Conservation (phyloP, 345 rosid genomes). For the Euphorbia peplus region DNA sequence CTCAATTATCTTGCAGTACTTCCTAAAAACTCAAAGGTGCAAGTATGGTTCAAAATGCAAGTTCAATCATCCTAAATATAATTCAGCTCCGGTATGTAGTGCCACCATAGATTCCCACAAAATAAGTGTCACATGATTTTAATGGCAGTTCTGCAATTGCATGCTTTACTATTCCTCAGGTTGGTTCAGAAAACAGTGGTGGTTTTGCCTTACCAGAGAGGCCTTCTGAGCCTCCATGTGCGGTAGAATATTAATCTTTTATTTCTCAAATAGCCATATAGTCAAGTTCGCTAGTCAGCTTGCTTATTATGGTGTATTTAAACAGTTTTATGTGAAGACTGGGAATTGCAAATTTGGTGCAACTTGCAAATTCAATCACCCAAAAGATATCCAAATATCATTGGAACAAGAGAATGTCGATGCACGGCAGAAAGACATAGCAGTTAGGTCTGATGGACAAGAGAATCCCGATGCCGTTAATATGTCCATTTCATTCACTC, state of each 20-base stretch:
- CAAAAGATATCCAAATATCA: slow-evolving; percentile 62
- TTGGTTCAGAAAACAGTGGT: slow-evolving; percentile 40
- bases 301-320: slow-evolving; percentile 19
- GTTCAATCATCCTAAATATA: slow-evolving; percentile 87
- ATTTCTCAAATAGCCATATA: not conserved
- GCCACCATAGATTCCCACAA: not conserved
- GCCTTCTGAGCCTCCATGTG: slow-evolving; percentile 74
- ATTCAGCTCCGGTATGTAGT: slow-evolving; percentile 44
- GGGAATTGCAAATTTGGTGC: slow-evolving; percentile 89
- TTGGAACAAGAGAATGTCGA: slow-evolving; percentile 44
- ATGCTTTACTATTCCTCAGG: slow-evolving; percentile 43
- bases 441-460: slow-evolving; percentile 29
- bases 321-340: slow-evolving; percentile 87
- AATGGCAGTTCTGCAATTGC: slow-evolving; percentile 11
- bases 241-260: slow-evolving; percentile 53
- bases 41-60: slow-evolving; percentile 85
- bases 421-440: slow-evolving; percentile 35
- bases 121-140: not conserved
- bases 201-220: slow-evolving; percentile 65
- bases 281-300: slow-evolving; percentile 18
- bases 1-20: slow-evolving; percentile 53
- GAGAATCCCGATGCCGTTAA: slow-evolving; percentile 30
- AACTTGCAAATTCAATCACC: slow-evolving; percentile 92
- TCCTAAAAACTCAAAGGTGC: slow-evolving; percentile 87
- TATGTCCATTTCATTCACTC: slow-evolving; percentile 37